phyloP scores from a whole-genome alignment of 345 rosid species.

The Clausena lansium region DNA sequence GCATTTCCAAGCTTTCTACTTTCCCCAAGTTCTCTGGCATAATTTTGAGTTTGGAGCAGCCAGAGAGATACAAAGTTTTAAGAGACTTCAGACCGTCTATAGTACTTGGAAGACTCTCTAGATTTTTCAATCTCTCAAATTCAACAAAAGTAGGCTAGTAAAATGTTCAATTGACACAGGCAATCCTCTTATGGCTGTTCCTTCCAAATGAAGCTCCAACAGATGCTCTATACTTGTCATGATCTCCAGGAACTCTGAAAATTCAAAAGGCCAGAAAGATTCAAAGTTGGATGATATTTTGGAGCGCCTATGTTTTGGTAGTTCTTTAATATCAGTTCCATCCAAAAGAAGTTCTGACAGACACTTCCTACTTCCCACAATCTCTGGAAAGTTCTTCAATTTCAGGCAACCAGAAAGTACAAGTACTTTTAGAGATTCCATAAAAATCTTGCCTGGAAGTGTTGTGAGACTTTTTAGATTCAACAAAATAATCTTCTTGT shows the following conservation, averaged over 20 bases:
- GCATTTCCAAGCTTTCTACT: no score
- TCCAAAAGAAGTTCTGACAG: conserved; percentile 23
- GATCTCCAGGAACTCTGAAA: no score
- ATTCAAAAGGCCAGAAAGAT: no score
- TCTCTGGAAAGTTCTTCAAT: conserved; percentile 28
- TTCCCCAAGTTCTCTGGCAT: no score
- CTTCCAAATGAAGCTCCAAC: no score
- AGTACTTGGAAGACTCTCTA: conserved; percentile 19
- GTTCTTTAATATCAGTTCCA: conserved; percentile 28
- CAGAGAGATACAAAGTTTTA: conserved; percentile 19
- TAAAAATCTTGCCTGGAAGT: not conserved
- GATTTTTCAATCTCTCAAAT: conserved; percentile 25
- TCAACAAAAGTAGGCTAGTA: conserved; percentile 14
- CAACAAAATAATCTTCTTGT: conserved; percentile 15
- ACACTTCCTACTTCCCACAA: conserved; percentile 15
- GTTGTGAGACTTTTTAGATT: conserved; percentile 22
- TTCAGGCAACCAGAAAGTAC: conserved; percentile 26
- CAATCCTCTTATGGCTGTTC: no score
- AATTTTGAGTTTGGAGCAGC: no score
- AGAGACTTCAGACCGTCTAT: conserved; percentile 17
- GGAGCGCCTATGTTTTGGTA: conserved; percentile 11
- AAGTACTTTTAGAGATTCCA: conserved; percentile 24
- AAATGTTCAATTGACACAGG: conserved; percentile 16
- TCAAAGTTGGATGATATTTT: no score
- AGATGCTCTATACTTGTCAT: no score